Evolutionary conservation across 139 green algal species (phyloP), one percentile per base, ranked within the genome.

Genomic region (Chlamydomonas asymmetrica): DNA sequence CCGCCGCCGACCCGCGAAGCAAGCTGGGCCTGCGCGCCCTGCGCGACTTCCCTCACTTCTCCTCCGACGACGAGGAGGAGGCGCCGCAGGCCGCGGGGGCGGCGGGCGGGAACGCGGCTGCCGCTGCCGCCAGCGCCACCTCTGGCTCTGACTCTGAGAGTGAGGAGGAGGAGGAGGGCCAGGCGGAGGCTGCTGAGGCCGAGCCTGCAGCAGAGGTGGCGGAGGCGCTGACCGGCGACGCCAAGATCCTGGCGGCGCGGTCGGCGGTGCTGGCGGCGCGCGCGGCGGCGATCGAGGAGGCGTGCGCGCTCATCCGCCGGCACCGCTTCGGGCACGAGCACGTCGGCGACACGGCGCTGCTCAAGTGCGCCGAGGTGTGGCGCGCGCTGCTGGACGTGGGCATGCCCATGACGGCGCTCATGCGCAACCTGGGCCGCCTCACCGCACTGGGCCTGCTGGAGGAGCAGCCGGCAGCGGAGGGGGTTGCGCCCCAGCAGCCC

Each of bases 301-400:
- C 71, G 23, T 22, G 68, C 0, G 29, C 41, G 8, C 71, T 77
- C 8, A 38, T 77, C 34, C 71, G 71, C 29, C 71, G 71, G 7
- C 71, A 77, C 57, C 59, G 71, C 57, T 77, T 77, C 59, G 71
- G 71, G 16, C 71, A 77, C 59, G 71, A 77, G 57, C 71, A 77
- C 57, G 71, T 77, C 41, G 71, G 71, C 25, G 71, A 77, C 41
- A 77, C 59, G 5, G 9, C 7, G 1, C 60, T 77, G 60, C 57
- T 77, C n/a, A 57, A 59, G 9, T 32, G 4, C 37, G 59, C 71
- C 27, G 71, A 62, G 41, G 3, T 77, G 40, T 77, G 71, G 71
- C 8, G 41, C 25, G 43, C 71, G 3, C 69, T 77, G 31, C 59
- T 77, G 32, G 59, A 77, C 23, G 60, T 45, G 9, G 71, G 71